These are phyloP conservation scores for Leptographium procerum DNA, from an alignment of 2,329 filamentous ascomycete genomes.

Conservation along the genomic window DNA sequence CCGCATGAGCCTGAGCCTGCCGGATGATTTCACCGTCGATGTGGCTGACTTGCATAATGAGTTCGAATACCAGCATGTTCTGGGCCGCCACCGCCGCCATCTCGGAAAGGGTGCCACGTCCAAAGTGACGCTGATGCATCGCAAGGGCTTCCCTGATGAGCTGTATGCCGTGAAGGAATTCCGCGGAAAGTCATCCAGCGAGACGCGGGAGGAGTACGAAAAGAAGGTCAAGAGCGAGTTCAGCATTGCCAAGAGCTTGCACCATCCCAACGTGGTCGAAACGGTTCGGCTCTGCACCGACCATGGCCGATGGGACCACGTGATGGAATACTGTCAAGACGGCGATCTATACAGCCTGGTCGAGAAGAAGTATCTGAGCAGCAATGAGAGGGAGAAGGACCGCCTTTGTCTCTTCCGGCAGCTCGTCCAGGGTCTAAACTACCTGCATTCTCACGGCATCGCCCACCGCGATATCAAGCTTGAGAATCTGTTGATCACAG, in stretches of 20 bases:
- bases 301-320: conserved; percentile 71
- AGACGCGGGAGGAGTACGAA: conserved; percentile 64
- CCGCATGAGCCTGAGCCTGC: conserved; percentile 62
- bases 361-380: conserved; percentile 55
- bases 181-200: conserved; percentile 56
- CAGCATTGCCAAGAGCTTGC: conserved; percentile 72
- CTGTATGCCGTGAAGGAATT: conserved; percentile 84
- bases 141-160: conserved; percentile 52
- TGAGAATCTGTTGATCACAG: conserved; percentile 72
- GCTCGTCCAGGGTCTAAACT: conserved; percentile 67
- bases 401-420: conserved; percentile 84
- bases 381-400: conserved; percentile 54
- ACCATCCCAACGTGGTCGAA: conserved; percentile 80
- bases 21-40: conserved; percentile 64
- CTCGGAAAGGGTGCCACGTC: conserved; percentile 76
- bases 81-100: conserved; percentile 62
- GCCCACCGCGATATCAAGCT: conserved; percentile 87
- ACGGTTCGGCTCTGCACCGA: conserved; percentile 67
- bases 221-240: conserved; percentile 89
- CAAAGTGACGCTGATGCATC: conserved; percentile 68
- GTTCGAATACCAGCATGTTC: conserved; percentile 58
- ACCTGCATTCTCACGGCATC: conserved; percentile 73
- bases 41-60: conserved; percentile 57
- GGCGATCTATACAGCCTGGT: conserved; percentile 72
- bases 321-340: conserved; percentile 83